Conservation (phyloP, 768 basidiomycete genomes). For the Lentinus tigrinus region DNA sequence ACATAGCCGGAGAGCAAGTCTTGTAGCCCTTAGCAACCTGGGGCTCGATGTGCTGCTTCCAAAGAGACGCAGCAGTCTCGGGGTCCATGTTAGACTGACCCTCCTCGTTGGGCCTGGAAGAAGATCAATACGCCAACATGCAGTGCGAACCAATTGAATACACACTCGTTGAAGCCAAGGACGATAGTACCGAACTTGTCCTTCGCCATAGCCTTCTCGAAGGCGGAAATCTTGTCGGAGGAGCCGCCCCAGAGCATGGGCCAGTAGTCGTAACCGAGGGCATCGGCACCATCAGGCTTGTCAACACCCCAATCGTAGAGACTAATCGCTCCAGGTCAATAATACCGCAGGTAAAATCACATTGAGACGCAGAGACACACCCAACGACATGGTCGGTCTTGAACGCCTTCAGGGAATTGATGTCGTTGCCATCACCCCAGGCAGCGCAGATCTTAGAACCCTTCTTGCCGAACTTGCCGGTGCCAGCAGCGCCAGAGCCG, state of each 20-base stretch:
- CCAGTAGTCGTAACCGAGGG: conserved; percentile 51
- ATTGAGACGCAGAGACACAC: conserved; percentile 33
- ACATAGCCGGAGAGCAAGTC: conserved; percentile 66
- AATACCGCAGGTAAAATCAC: neutral
- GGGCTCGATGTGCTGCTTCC: conserved; percentile 61
- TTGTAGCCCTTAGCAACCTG: conserved; percentile 54
- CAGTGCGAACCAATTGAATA: conserved; percentile 25
- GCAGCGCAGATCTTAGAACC: conserved; percentile 57
- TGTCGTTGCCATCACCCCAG: conserved; percentile 60
- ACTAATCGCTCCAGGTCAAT: conserved; percentile 21
- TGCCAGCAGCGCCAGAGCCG: conserved; percentile 20
- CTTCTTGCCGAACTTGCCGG: conserved; percentile 1
- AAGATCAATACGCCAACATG: neutral
- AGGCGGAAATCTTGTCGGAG: conserved; percentile 41
- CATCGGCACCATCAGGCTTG: conserved; percentile 39
- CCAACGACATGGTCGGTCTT: conserved; percentile 39
- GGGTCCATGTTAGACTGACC: conserved; percentile 64
- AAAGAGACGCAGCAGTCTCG: conserved; percentile 48
- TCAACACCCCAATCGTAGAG: conserved; percentile 70
- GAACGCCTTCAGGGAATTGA: conserved; percentile 47
- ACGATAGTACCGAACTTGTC: conserved; percentile 50
- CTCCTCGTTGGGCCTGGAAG: conserved; percentile 61
- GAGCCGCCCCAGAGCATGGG: conserved; percentile 73
- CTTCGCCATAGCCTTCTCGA: conserved; percentile 43
- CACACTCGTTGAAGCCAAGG: conserved; percentile 77